Evolutionary conservation across 345 rosid genomes (phyloP).

Genomic region (Balakata baccata): DNA sequence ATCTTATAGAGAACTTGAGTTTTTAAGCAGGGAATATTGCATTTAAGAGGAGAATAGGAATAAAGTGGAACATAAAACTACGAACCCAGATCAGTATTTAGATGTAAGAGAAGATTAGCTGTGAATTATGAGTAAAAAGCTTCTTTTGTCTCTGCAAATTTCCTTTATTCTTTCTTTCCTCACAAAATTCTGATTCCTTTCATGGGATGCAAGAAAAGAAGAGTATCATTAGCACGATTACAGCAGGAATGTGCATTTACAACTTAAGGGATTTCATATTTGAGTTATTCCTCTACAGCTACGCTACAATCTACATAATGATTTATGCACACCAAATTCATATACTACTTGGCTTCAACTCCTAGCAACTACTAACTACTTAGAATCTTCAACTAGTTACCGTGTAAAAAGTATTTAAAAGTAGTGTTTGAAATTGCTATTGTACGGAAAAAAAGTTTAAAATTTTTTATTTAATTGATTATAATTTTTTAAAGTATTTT

Average conservation of each 20-base stretch:
- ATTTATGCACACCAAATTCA: no score
- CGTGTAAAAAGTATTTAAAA: no score
- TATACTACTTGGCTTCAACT: no score
- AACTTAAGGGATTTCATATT: background rate
- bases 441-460: no score
- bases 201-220: slow-evolving; percentile 47
- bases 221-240: slow-evolving; percentile 18
- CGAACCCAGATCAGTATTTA: slow-evolving; percentile 13
- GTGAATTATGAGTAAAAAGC: slow-evolving; percentile 22
- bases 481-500: no score
- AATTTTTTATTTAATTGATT: no score
- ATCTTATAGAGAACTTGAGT: slow-evolving; percentile 7
- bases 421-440: no score
- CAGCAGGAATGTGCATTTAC: background rate
- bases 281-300: slow-evolving; percentile 1
- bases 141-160: slow-evolving; percentile 21
- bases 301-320: no score
- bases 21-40: background rate
- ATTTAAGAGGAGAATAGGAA: slow-evolving; percentile 32
- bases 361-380: no score
- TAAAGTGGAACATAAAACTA: slow-evolving; percentile 24
- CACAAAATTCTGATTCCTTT: slow-evolving; percentile 45
- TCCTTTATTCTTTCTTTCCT: slow-evolving; percentile 29
- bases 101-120: slow-evolving; percentile 20
- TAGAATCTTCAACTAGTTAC: no score